phyloP scores from a whole-genome alignment of 78 protist genomes.

The Dictyostelium discoideum region dicty_2.7 NC_007091.3:2145001-2145500 shows the following conservation, averaged over 20 bases:
- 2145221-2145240: background rate
- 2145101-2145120: too few relatives aligned
- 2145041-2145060: slow-evolving; percentile 90
- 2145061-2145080: slow-evolving; percentile 88
- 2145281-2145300: background rate
- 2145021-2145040: slow-evolving; percentile 44
- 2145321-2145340: background rate
- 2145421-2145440: slow-evolving; percentile 95
- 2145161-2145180: background rate
- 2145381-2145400: slow-evolving; percentile 77
- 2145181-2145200: slow-evolving; percentile 4
- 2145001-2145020: background rate
- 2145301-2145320: background rate
- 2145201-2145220: background rate
- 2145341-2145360: background rate
- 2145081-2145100: slow-evolving; percentile 78
- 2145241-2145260: background rate
- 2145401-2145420: slow-evolving; percentile 86
- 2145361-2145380: slow-evolving; percentile 83
- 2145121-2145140: background rate
- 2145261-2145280: background rate
- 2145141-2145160: background rate
- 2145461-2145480: slow-evolving; percentile 94
- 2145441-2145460: slow-evolving; percentile 90
- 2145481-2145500: slow-evolving; percentile 58